A percentile compares a stretch with the other conserved stretches of the same genome.
Conservation (phyloP, 441 rosid genomes). For the Gossypium laxum region DNA sequence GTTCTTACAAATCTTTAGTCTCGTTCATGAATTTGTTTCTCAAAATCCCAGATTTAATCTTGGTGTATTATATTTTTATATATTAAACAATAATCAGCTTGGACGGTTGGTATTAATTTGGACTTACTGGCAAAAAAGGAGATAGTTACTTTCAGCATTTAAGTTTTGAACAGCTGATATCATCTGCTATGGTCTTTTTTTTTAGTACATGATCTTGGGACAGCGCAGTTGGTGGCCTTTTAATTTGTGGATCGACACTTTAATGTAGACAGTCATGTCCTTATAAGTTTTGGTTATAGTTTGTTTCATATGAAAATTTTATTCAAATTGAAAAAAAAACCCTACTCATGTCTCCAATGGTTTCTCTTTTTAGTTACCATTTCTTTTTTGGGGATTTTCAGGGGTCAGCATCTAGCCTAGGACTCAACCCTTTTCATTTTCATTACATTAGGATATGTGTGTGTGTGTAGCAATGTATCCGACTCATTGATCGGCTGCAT, state of each 20-base stretch:
- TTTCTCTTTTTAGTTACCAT: not conserved
- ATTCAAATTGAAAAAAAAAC: not conserved
- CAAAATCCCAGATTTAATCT: not conserved
- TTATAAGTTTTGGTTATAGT: not conserved
- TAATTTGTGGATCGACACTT: not conserved
- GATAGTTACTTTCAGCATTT: conserved; percentile 3
- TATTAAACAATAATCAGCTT: not conserved
- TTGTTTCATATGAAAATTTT: not conserved
- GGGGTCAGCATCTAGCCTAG: not conserved
- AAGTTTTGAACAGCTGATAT: conserved; percentile 3
- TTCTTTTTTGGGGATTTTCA: not conserved
- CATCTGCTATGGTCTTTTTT: not conserved
- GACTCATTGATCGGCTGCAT: not conserved
- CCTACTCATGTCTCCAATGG: not conserved
- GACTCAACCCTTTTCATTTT: not conserved
- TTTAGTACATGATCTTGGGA: not conserved
- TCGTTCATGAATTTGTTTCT: not conserved
- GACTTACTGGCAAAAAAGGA: not conserved
- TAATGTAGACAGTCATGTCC: not conserved
- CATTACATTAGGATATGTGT: not conserved
- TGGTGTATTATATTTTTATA: not conserved
- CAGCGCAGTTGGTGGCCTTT: not conserved
- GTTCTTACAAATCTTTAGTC: not conserved
- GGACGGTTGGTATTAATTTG: not conserved
- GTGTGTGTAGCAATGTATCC: not conserved